Evolutionary conservation across 2,329 filamentous ascomycete genomes (phyloP), one percentile per base, ranked within the genome.

Genomic region (Aspergillus quadricinctus): DNA sequence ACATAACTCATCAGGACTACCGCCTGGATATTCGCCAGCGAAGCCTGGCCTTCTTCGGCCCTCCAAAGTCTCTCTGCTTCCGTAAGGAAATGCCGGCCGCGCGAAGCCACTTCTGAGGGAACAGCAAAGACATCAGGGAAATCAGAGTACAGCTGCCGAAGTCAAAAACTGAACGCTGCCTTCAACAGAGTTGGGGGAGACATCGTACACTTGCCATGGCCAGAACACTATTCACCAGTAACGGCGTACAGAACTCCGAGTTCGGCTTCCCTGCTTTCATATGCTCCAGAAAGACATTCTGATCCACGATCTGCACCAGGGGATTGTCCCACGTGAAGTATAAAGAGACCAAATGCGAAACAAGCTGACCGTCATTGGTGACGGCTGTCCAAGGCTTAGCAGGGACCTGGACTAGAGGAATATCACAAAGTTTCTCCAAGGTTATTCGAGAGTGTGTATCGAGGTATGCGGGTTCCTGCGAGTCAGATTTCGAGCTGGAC

Each of bases 311-410:
- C 41, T 81, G 85, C 67, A 88, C 95, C 74, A 91, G 95, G 29
- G 90, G 87, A 72, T 96, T 96, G 71, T 96, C 91, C 88, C 92
- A 96, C 67, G 86, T 90, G 75, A 96, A 96, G 75, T 96, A 97
- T 84, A 96, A 88, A 68, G 91, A 91, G 66, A 96, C 83, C 29
- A 97, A 81, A 71, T 96, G 91, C 8, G 86, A 84, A 62, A 96
- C 84, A 49, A 95, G 80, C 50, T 88, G 81, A 14, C 84, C 78
- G 69, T 96, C 90, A 48, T 84, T 80, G 3, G 90, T 95, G 50
- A 95, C 89, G 7, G 80, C 81, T 0, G 92, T 93, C 92, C 92
- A 97, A 41, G 71, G 71, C 29, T 62, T 68, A 27, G 69, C 69
- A 3, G 69, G 64, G 19, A 75, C 69, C 41, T 62, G 59, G 40